These are phyloP conservation scores for Sphagnum tenellum DNA, from an alignment of 225 moss, liverwort and hornwort species.

Conservation along the genomic window DNA sequence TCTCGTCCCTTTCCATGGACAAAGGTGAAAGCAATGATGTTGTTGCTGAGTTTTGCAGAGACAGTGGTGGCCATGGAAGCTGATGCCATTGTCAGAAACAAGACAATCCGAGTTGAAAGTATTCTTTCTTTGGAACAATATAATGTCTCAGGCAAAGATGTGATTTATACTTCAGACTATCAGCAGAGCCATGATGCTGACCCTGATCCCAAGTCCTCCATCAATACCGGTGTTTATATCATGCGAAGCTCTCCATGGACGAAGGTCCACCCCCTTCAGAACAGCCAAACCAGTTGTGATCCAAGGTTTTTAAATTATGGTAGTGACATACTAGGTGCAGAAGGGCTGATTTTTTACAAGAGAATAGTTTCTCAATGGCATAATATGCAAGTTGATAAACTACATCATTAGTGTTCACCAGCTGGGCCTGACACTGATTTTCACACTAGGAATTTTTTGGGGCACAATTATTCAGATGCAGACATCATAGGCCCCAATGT, in stretches of 20 bases:
- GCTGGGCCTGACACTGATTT: no score
- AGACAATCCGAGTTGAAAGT: constrained; percentile 55
- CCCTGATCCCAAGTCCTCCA: constrained; percentile 34
- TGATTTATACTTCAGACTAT: constrained; percentile 65
- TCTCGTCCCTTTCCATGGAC: constrained; percentile 73
- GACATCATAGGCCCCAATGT: no score
- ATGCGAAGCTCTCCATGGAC: constrained; percentile 73
- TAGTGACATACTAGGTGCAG: not conserved
- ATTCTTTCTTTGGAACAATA: constrained; percentile 49
- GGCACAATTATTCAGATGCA: no score
- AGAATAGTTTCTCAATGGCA: not conserved
- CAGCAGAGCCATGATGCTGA: constrained; percentile 50
- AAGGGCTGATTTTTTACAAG: no score
- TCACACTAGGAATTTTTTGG: no score
- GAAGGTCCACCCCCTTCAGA: constrained; percentile 27
- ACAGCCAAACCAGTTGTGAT: no score
- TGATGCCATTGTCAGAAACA: constrained; percentile 80
- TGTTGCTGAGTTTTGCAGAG: constrained; percentile 80
- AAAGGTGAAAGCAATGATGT: constrained; percentile 71
- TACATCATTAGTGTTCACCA: no score
- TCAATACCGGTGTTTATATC: constrained; percentile 83
- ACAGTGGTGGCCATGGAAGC: constrained; percentile 86
- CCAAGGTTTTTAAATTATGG: no score
- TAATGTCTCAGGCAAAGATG: constrained; percentile 64
- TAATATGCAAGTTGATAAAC: not conserved